Evolutionary conservation across 805 yeast species (phyloP), one percentile per base, ranked within the genome.

Genomic region (Candida insectorum): DNA sequence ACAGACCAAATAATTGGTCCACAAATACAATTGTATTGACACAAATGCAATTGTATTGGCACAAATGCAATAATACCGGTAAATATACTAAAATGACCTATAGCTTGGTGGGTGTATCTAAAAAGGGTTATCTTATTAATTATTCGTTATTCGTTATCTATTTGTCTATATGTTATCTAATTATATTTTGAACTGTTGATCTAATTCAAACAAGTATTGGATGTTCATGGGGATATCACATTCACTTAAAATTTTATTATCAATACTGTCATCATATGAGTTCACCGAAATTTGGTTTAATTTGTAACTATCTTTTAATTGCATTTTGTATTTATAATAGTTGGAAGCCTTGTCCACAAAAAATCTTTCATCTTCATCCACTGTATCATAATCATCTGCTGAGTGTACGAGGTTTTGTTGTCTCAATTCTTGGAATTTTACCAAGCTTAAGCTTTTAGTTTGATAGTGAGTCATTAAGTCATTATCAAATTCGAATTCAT

Each of bases 271-370:
- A n/a, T n/a, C n/a, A n/a, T n/a, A n/a, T n/a, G n/a, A n/a, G n/a
- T n/a, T n/a, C n/a, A n/a, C n/a, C n/a, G n/a, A n/a, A n/a, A n/a
- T n/a, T n/a, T n/a, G n/a, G n/a, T n/a, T n/a, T n/a, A n/a, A n/a
- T n/a, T n/a, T n/a, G n/a, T n/a, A n/a, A n/a, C n/a, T n/a, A n/a
- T 11, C 23, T 11, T 8, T 20, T 20, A 20, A 20, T 20, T 20
- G 8, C 26, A 34, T 23, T 16, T 34, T 31, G 22, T 42, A 15
- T 16, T 34, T 31, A 22, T 42, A 39, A 21, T 35, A 37, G 12
- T 37, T 35, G 2, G 45, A 41, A 11, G 33, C 27, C 22, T 22
- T 33, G 20, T 41, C 38, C 15, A 37, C 36, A 22, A 34, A 40
- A 16, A 37, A 34, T 9, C 18, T 16, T 13, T 34, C 37, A 11